Evolutionary conservation across 2,329 filamentous ascomycete genomes (phyloP).

Genomic region (Magnaporthiopsis rhizophila): DNA sequence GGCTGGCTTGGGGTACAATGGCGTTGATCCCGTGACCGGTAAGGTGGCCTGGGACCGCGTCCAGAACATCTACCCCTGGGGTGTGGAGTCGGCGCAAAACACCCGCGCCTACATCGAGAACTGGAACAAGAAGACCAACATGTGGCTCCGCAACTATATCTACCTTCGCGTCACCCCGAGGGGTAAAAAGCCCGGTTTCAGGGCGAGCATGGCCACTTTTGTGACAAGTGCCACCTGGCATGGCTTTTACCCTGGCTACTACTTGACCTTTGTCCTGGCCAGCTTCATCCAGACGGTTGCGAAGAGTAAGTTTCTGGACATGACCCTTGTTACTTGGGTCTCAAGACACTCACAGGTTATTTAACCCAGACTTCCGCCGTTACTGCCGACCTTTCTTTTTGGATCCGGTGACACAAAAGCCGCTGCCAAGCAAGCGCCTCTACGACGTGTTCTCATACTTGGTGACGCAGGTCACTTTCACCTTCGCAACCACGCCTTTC

Average conservation of each 20-base stretch:
- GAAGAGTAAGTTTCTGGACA: constrained; percentile 64
- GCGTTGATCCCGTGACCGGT: constrained; percentile 75
- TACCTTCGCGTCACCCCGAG: constrained; percentile 92
- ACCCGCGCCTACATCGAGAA: constrained; percentile 82
- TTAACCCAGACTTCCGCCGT: constrained; percentile 68
- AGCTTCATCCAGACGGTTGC: constrained; percentile 88
- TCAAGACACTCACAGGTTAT: constrained; percentile 13
- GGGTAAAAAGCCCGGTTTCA: constrained; percentile 93
- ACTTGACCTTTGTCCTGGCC: constrained; percentile 80
- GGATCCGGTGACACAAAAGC: constrained; percentile 61
- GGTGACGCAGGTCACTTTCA: constrained; percentile 38
- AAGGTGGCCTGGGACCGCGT: constrained; percentile 85
- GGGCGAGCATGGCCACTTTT: constrained; percentile 90
- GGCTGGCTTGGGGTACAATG: constrained; percentile 88
- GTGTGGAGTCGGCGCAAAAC: constrained; percentile 86
- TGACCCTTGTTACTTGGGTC: neutral
- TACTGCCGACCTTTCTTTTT: constrained; percentile 90
- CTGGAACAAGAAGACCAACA: constrained; percentile 99
- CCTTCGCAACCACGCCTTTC: constrained; percentile 78
- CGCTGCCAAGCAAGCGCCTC: constrained; percentile 67
- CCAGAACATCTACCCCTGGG: constrained; percentile 80
- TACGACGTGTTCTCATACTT: constrained; percentile 56
- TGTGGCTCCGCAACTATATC: constrained; percentile 92
- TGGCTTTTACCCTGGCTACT: constrained; percentile 96
- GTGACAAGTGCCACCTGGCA: constrained; percentile 95